Conservation (phyloP, 1,284 basidiomycete species). For the Leccinum solheimii region DNA sequence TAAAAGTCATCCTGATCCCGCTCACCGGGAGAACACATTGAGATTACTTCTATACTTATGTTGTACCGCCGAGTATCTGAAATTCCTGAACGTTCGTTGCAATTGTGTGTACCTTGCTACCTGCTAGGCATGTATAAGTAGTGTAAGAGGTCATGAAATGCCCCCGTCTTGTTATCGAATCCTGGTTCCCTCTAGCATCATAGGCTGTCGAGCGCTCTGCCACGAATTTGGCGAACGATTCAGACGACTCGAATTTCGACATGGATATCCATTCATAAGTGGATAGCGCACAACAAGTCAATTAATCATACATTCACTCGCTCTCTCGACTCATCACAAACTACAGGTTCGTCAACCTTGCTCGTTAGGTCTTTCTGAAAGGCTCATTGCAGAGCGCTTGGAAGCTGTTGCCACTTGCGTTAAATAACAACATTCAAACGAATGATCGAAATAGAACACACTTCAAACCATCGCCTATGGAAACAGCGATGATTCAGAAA, state of each 20-base stretch:
- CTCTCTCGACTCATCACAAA: background rate
- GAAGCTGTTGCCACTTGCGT: background rate
- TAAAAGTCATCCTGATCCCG: no score
- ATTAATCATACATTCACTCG: background rate
- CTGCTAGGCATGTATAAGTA: background rate
- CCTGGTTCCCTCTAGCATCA: background rate
- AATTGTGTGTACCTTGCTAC: no score
- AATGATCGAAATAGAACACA: background rate
- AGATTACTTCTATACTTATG: no score
- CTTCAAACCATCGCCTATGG: background rate
- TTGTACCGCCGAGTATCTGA: no score
- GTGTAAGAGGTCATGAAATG: background rate
- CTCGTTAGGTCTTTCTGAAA: background rate
- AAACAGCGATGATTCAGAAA: background rate
- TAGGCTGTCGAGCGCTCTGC: background rate
- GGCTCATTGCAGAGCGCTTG: background rate
- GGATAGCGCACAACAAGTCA: background rate
- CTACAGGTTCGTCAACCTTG: background rate
- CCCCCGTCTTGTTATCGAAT: background rate
- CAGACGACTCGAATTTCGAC: background rate
- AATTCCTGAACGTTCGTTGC: no score
- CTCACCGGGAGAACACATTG: no score
- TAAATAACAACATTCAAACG: background rate
- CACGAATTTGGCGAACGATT: background rate
- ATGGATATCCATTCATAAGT: background rate